Evolutionary conservation across 345 rosid species (phyloP).

Genomic region (Brassica rapa): DNA sequence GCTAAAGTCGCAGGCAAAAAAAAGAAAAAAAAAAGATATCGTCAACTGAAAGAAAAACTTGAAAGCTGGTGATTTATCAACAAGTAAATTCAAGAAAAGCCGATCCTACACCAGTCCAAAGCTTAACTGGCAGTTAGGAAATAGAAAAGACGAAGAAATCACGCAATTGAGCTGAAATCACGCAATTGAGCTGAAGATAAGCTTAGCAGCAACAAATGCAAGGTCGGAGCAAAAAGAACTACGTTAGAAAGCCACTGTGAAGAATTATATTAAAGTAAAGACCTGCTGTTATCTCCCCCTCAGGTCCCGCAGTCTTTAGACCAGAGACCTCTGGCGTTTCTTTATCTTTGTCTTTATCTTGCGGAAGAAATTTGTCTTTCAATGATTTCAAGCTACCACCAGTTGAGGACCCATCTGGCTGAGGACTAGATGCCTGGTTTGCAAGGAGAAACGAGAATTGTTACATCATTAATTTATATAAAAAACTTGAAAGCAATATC

Average conservation of each 20-base stretch:
- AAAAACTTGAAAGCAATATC: constrained; percentile 4
- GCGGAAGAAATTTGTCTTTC: constrained; percentile 71
- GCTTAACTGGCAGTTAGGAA: not conserved
- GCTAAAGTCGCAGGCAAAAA: constrained; percentile 4
- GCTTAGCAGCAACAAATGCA: constrained; percentile 11
- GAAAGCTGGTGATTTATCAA: constrained; percentile 6
- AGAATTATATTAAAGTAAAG: constrained; percentile 25
- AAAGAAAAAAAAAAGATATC: not conserved
- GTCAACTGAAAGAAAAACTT: constrained; percentile 2
- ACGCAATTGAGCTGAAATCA: constrained; percentile 4
- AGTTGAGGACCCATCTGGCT: constrained; percentile 57
- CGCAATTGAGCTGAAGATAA: constrained; percentile 4
- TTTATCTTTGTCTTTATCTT: constrained; percentile 63
- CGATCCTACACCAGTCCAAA: not conserved
- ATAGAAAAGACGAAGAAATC: not conserved
- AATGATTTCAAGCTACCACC: constrained; percentile 84
- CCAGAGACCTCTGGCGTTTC: constrained; percentile 76
- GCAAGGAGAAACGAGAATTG: constrained; percentile 12
- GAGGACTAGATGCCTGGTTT: constrained; percentile 88
- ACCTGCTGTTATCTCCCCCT: constrained; percentile 99
- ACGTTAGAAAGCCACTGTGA: constrained; percentile 40
- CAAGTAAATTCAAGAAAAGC: constrained; percentile 8
- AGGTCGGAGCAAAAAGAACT: not conserved
- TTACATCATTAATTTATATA: not conserved
- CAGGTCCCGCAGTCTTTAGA: constrained; percentile 87